Base-by-base conservation (phyloP, 1,284 basidiomycete species). In the Moniliella sp. region DNA sequence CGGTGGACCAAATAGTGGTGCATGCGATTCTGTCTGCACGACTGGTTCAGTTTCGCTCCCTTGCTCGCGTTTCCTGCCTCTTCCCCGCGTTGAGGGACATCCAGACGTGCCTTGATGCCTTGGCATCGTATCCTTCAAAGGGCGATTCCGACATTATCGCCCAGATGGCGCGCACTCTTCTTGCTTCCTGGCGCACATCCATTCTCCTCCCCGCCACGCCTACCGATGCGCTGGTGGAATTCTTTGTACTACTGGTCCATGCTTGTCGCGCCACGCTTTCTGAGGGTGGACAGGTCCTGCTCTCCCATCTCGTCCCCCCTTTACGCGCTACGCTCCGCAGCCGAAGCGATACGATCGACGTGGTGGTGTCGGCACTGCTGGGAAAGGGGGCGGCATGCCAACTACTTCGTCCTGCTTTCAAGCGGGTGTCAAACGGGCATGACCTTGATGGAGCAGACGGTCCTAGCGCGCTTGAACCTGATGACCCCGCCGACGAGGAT, bases 101-200 rank as follows among this genome's bases (percentile, higher is more conserved):
- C n/a, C n/a, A n/a, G n/a, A n/a, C n/a, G n/a, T n/a, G n/a, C n/a
- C n/a, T n/a, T n/a, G n/a, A n/a, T n/a, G n/a, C n/a, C n/a, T n/a
- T n/a, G n/a, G n/a, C n/a, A n/a, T n/a, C n/a, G n/a, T n/a, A n/a
- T n/a, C n/a, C n/a, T n/a, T n/a, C n/a, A n/a, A n/a, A n/a, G n/a
- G n/a, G n/a, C n/a, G n/a, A n/a, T n/a, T n/a, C n/a, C n/a, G n/a
- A n/a, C n/a, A 15, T n/a, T 13, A 21, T 10, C 37, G 3, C 10
- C 3, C 45, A 84, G 81, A 23, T 42, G 41, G 15, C 30, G 37
- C 25, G 35, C 35, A 50, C 77, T 88, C 3, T 69, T 97, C 0
- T 71, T 97, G 9, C 88, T 97, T 56, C 91, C 91, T 0, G 91
- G 86, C 5, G 83, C 84, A 2, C 83, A 86, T 43, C n/a, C n/a